A percentile compares a stretch with the other conserved stretches of the same genome.
Conservation (phyloP, 768 basidiomycete genomes). For the Cyclocybe aegerita region DNA sequence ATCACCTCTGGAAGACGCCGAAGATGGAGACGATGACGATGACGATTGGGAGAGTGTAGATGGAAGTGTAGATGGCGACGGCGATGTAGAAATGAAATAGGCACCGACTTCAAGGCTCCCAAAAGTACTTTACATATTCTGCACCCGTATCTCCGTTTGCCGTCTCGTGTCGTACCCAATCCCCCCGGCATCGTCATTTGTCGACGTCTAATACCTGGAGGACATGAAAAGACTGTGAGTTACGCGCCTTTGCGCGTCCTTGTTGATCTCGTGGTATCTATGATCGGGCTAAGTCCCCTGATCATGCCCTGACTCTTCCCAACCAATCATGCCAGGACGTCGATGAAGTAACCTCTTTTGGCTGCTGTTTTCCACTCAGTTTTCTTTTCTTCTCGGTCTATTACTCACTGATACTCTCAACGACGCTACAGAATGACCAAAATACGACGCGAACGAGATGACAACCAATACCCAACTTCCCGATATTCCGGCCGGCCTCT, state of each 20-base stretch:
- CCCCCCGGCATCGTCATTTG: no score
- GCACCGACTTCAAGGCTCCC: neutral
- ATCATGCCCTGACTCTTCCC: no score
- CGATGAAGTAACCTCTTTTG: neutral
- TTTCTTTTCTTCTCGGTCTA: constrained; percentile 8
- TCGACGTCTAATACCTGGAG: no score
- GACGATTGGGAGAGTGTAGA: constrained; percentile 72
- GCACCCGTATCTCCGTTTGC: no score
- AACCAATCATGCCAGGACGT: neutral
- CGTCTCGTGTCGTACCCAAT: no score
- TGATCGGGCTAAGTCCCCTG: no score
- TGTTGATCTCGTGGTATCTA: no score
- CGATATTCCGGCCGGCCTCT: constrained; percentile 40
- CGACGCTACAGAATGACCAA: constrained; percentile 37
- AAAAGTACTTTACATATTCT: no score
- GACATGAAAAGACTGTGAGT: no score
- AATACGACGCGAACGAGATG: constrained; percentile 44
- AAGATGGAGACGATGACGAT: constrained; percentile 53
- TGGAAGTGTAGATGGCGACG: constrained; percentile 54
- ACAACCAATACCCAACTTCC: constrained; percentile 21
- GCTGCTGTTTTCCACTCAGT: constrained; percentile 2
- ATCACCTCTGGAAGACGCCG: constrained; percentile 57
- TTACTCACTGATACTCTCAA: constrained; percentile 18
- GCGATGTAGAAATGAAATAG: constrained; percentile 59
- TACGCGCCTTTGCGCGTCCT: no score